phyloP scores from a whole-genome alignment of 2,329 filamentous ascomycete genomes.

The Ophiocordyceps camponoti-saundersi region DNA sequence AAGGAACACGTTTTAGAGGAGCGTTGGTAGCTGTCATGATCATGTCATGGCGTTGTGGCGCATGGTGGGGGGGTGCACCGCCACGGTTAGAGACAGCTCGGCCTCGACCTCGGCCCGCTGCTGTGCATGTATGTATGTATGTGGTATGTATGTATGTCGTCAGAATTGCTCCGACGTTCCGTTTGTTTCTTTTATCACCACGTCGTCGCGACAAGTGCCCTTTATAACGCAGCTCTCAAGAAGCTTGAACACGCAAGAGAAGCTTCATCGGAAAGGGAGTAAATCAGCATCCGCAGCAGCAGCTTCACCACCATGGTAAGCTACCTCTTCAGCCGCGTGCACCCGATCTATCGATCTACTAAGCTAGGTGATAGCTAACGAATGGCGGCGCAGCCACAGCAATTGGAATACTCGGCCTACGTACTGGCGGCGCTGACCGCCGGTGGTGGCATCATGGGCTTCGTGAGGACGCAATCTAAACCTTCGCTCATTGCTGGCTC shows the following conservation, averaged over 20 bases:
- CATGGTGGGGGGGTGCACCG: not conserved
- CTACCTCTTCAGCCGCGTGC: not conserved
- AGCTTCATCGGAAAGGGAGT: not conserved
- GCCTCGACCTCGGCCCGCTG: no score
- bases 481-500: slow-evolving; percentile 76
- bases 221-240: not conserved
- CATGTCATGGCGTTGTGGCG: not conserved
- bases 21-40: not conserved
- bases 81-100: not conserved
- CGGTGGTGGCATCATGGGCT: slow-evolving; percentile 75
- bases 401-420: slow-evolving; percentile 45
- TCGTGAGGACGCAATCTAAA: slow-evolving; percentile 65
- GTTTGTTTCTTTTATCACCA: not conserved
- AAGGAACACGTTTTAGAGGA: not conserved
- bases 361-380: not conserved
- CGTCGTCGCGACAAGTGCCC: not conserved
- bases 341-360: not conserved
- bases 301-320: not conserved
- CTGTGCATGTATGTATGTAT: not conserved
- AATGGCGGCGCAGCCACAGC: slow-evolving; percentile 1
- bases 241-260: not conserved
- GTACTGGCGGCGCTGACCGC: slow-evolving; percentile 70
- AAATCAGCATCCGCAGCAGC: not conserved
- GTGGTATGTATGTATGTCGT: not conserved
- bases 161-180: not conserved